phyloP scores from a whole-genome alignment of 1,284 basidiomycete species.

The Termitomyces sp. region DNA sequence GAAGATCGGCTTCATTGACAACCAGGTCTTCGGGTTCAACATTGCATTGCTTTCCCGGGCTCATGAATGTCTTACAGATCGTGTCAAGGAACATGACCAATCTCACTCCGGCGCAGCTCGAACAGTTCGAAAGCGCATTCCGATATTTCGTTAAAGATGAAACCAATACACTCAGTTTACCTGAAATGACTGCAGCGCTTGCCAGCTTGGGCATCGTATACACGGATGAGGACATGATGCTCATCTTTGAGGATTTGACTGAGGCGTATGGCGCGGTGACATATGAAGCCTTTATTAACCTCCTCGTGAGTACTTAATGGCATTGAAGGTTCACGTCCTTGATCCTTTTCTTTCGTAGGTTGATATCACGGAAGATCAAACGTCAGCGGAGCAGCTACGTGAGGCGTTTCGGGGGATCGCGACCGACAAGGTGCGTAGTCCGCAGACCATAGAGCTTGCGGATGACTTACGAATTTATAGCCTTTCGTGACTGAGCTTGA shows the following conservation, averaged over 20 bases:
- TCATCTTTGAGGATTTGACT: conserved; percentile 81
- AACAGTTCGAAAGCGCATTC: conserved; percentile 97
- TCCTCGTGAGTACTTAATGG: conserved; percentile 57
- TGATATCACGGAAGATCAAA: conserved; percentile 94
- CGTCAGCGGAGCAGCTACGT: conserved; percentile 85
- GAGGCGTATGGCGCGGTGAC: conserved; percentile 85
- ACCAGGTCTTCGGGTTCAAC: conserved; percentile 59
- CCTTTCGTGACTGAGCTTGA: conserved; percentile 93
- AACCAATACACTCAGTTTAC: conserved; percentile 78
- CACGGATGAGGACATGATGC: conserved; percentile 84
- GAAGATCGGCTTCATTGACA: conserved; percentile 94
- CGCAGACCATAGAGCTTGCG: neutral
- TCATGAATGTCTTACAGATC: conserved; percentile 48
- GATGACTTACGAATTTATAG: conserved; percentile 38
- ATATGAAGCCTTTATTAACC: conserved; percentile 93
- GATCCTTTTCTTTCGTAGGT: conserved; percentile 47
- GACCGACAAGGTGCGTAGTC: conserved; percentile 70
- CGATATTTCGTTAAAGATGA: conserved; percentile 95
- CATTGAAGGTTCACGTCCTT: neutral
- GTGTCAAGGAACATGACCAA: conserved; percentile 90
- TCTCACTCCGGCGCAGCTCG: conserved; percentile 90
- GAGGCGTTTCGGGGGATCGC: conserved; percentile 94
- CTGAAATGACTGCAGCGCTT: conserved; percentile 89
- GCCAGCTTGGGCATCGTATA: conserved; percentile 94
- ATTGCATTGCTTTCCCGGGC: neutral